Conservation (phyloP, 2,329 filamentous ascomycete genomes). For the Bipolaris zeicola region DNA sequence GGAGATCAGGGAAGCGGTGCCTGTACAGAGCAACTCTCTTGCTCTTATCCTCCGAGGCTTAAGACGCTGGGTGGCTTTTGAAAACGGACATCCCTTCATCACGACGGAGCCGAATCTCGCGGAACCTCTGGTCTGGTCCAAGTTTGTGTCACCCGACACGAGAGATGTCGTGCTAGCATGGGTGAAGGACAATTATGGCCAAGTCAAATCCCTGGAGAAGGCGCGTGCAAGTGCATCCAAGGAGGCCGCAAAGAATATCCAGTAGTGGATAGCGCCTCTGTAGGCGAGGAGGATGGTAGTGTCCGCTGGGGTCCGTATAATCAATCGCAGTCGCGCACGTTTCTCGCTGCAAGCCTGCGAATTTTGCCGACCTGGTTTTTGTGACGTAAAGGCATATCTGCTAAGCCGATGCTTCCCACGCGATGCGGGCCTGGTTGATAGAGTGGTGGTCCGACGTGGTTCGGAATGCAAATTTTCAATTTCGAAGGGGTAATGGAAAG, state of each 20-base stretch:
- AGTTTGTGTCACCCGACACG: slow-evolving; percentile 14
- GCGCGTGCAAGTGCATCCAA: slow-evolving; percentile 21
- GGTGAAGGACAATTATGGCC: slow-evolving; percentile 40
- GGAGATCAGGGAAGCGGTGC: slow-evolving; percentile 50
- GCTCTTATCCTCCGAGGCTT: slow-evolving; percentile 35
- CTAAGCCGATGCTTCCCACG: slow-evolving; percentile 32
- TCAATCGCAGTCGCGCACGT: slow-evolving; percentile 1
- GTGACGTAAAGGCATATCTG: slow-evolving; percentile 12
- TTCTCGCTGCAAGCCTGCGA: slow-evolving; percentile 2
- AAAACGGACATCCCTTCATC: slow-evolving; percentile 28
- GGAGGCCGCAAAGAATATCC: slow-evolving; percentile 9
- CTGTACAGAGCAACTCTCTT: slow-evolving; percentile 31
- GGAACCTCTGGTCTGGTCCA: slow-evolving; percentile 31
- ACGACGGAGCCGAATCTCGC: slow-evolving; percentile 17
- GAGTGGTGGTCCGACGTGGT: slow-evolving; percentile 4
- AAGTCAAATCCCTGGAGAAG: slow-evolving; percentile 41
- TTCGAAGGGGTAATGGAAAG: slow-evolving; percentile 46
- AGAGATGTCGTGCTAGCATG: slow-evolving; percentile 31
- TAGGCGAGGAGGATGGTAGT: not conserved
- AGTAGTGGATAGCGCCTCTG: not conserved
- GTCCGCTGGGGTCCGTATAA: not conserved
- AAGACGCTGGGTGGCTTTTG: slow-evolving; percentile 44
- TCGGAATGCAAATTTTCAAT: slow-evolving; percentile 39
- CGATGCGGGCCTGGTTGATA: slow-evolving; percentile 7
- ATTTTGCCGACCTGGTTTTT: slow-evolving; percentile 7